phyloP scores from a whole-genome alignment of 2,329 filamentous ascomycete species.

The Neonectria faginata region DNA sequence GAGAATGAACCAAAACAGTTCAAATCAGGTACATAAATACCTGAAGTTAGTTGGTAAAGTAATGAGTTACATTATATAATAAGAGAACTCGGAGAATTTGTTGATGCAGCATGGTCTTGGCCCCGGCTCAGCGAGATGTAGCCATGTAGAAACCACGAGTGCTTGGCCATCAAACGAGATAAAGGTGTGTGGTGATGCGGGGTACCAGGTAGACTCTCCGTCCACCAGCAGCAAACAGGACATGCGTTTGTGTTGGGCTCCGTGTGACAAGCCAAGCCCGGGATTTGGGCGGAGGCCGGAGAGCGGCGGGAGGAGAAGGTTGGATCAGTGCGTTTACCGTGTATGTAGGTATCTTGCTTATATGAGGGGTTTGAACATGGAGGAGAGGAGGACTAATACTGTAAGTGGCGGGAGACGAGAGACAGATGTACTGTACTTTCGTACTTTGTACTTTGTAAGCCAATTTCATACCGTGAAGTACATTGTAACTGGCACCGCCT shows the following conservation, averaged over 20 bases:
- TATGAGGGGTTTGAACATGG: neutral
- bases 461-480: neutral
- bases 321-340: no score
- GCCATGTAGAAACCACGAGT: constrained; percentile 1
- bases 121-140: constrained; percentile 9
- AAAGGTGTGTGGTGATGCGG: constrained; percentile 29
- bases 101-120: constrained; percentile 11
- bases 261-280: neutral
- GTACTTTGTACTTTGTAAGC: no score
- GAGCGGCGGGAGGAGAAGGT: neutral
- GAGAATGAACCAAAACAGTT: neutral
- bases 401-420: no score
- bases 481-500: no score
- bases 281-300: neutral
- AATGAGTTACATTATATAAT: neutral
- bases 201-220: neutral
- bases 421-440: no score
- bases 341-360: neutral
- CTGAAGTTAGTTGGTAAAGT: constrained; percentile 12
- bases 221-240: neutral
- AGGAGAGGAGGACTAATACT: neutral
- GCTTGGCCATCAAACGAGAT: constrained; percentile 31
- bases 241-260: neutral
- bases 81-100: constrained; percentile 19
- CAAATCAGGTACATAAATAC: neutral